Conservation (phyloP, 2,329 filamentous ascomycete genomes). For the Talaromyces sp. region DNA sequence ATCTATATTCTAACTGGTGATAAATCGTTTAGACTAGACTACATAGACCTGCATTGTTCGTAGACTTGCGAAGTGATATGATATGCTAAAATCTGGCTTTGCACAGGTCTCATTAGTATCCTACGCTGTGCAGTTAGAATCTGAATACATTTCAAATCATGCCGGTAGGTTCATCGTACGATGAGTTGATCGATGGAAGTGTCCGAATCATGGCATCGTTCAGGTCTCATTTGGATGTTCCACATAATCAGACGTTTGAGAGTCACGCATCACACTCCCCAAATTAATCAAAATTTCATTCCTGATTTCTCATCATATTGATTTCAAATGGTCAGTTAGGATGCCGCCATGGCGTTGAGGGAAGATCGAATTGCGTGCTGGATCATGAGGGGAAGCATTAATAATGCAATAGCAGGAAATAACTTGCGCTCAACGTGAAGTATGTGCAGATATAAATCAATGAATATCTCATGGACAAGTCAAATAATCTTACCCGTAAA, state of each 20-base stretch:
- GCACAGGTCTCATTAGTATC: background rate
- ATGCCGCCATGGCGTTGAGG: slow-evolving; percentile 19
- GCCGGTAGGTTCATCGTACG: background rate
- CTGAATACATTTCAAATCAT: background rate
- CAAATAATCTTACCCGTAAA: background rate
- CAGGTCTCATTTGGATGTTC: background rate
- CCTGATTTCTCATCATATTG: slow-evolving; percentile 31
- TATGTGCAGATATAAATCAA: background rate
- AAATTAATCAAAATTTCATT: background rate
- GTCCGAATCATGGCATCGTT: background rate
- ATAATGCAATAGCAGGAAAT: background rate
- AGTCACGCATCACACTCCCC: background rate
- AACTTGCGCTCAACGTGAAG: background rate
- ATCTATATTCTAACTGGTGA: slow-evolving; percentile 17
- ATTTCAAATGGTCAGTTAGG: slow-evolving; percentile 5
- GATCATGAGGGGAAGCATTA: slow-evolving; percentile 4
- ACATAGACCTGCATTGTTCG: background rate
- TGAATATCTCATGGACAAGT: background rate
- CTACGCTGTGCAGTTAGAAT: background rate
- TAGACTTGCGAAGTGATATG: background rate
- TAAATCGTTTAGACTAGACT: background rate
- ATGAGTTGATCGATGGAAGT: background rate
- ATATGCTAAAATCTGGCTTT: background rate
- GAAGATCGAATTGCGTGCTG: slow-evolving; percentile 31
- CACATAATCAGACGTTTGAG: background rate